Evolutionary conservation across 345 rosid genomes (phyloP).

Genomic region (Diplotaxis tenuifolia): DNA sequence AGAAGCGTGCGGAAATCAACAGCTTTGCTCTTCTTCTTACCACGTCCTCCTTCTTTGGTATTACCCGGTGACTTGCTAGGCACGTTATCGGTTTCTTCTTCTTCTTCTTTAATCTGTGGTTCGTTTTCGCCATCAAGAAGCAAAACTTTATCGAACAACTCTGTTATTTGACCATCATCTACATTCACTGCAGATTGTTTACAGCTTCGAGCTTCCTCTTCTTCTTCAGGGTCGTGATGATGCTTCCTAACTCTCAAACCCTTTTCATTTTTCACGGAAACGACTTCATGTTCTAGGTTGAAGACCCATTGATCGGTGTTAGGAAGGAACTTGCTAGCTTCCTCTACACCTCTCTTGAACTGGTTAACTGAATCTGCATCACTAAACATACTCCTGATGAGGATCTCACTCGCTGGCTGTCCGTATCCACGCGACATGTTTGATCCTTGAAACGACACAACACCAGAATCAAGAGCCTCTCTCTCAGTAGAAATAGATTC

Average conservation of each 20-base stretch:
- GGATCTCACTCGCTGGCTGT: conserved; percentile 43
- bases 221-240: conserved; percentile 54
- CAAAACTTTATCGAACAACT: conserved; percentile 68
- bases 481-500: conserved; percentile 29
- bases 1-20: conserved; percentile 72
- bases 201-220: conserved; percentile 55
- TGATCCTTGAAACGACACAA: conserved; percentile 22
- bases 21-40: conserved; percentile 47
- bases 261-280: conserved; percentile 35
- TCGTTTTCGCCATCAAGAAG: conserved; percentile 35
- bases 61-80: conserved; percentile 32
- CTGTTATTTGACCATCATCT: conserved; percentile 57
- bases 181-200: conserved; percentile 53
- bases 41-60: conserved; percentile 44
- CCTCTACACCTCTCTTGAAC: conserved; percentile 72
- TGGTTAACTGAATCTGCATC: conserved; percentile 54
- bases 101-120: conserved; percentile 16
- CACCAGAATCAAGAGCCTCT: conserved; percentile 8
- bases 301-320: conserved; percentile 43
- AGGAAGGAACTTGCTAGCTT: conserved; percentile 86
- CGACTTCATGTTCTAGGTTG: conserved; percentile 37
- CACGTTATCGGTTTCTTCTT: background rate
- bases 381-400: conserved; percentile 56
- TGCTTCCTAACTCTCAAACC: conserved; percentile 42
- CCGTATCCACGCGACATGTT: conserved; percentile 24